These are phyloP conservation scores for Marasmius sp. DNA, from an alignment of 1,284 basidiomycete genomes.

Conservation along the genomic window DNA sequence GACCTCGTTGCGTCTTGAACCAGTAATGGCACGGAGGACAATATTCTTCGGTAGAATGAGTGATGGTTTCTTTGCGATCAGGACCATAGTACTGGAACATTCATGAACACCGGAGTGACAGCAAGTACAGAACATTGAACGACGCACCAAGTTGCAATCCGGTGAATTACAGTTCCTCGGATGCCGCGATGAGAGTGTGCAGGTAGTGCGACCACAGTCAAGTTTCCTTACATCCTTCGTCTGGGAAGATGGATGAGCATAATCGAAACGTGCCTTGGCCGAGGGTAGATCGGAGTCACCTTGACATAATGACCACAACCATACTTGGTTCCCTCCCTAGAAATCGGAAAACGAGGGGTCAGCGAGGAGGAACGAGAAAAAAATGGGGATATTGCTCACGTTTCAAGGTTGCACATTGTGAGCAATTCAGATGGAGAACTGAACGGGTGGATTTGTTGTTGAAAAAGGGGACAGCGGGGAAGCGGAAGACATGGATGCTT, in stretches of 20 bases:
- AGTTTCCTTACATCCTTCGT: constrained; percentile 58
- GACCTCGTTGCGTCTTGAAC: constrained; percentile 45
- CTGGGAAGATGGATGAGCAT: constrained; percentile 32
- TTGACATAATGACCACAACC: constrained; percentile 69
- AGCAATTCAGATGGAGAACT: constrained; percentile 1
- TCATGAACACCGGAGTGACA: constrained; percentile 12
- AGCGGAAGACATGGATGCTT: neutral
- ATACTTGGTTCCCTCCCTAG: constrained; percentile 73
- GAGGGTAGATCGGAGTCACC: constrained; percentile 23
- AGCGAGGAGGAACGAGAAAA: neutral
- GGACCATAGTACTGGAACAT: constrained; percentile 63
- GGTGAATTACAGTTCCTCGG: constrained; percentile 53
- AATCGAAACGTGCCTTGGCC: constrained; percentile 11
- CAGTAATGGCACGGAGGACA: constrained; percentile 66
- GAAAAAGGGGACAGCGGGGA: constrained; percentile 7
- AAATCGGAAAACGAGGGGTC: constrained; percentile 6
- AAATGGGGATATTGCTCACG: constrained; percentile 44
- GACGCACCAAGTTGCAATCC: constrained; percentile 48
- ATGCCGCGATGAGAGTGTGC: constrained; percentile 58
- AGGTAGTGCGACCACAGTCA: constrained; percentile 61
- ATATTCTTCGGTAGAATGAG: constrained; percentile 50
- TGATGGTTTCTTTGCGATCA: constrained; percentile 61
- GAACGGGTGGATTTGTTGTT: constrained; percentile 17
- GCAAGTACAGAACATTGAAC: constrained; percentile 6
- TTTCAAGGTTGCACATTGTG: constrained; percentile 71